A percentile compares a stretch with the other conserved stretches of the same genome.
Conservation (phyloP, 805 yeast genomes). For the Pichia heedii region DNA sequence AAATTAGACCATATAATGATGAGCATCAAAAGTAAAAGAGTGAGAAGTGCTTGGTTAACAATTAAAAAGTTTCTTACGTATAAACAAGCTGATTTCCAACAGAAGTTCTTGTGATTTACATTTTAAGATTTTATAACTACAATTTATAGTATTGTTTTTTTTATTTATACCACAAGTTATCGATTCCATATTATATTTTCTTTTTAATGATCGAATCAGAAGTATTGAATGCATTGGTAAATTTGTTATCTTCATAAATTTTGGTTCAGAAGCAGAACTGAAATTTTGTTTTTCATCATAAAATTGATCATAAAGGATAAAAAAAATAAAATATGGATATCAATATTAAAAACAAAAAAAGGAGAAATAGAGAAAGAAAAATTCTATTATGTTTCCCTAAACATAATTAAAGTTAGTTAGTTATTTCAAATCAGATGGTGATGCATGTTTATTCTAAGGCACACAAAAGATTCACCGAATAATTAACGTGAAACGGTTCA, state of each 20-base stretch:
- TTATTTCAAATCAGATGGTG: slow-evolving; percentile 75
- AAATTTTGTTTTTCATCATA: slow-evolving; percentile 57
- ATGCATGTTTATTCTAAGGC: slow-evolving; percentile 90
- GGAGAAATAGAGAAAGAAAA: not conserved
- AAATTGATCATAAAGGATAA: slow-evolving; percentile 8
- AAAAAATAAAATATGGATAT: not conserved
- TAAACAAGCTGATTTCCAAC: slow-evolving; percentile 30
- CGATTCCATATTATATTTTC: not conserved
- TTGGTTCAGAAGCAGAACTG: slow-evolving; percentile 96
- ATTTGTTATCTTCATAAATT: slow-evolving; percentile 67
- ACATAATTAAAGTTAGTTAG: not conserved
- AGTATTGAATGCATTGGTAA: slow-evolving; percentile 38
- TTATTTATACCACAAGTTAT: too few relatives aligned
- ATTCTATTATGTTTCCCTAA: slow-evolving; percentile 2
- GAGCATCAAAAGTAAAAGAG: slow-evolving; percentile 37
- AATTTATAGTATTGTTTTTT: not conserved
- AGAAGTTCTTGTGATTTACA: slow-evolving; percentile 13
- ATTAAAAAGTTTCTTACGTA: slow-evolving; percentile 33
- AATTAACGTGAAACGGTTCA: slow-evolving; percentile 24
- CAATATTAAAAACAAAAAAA: not conserved
- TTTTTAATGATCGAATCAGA: not conserved
- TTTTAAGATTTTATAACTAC: not conserved
- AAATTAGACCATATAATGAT: slow-evolving; percentile 36
- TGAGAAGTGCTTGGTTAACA: slow-evolving; percentile 31
- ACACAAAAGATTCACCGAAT: slow-evolving; percentile 39